Evolutionary conservation across 176 grass and related monocot species (phyloP).

Genomic region (Ananas comosus): DNA sequence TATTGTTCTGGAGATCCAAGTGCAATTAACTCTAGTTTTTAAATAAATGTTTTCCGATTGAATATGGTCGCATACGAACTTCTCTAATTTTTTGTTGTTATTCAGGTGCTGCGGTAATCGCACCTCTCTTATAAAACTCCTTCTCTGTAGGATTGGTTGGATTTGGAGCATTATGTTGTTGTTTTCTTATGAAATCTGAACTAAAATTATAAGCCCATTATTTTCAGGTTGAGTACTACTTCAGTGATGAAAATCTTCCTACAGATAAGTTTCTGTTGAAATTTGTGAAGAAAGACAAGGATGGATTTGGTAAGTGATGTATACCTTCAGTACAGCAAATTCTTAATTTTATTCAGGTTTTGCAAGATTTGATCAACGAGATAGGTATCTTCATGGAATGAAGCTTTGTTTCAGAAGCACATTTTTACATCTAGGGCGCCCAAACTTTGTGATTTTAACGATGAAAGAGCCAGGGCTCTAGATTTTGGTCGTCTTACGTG

Average conservation of each 20-base stretch:
- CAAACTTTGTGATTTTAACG: too few relatives aligned
- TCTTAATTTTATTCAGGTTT: background rate
- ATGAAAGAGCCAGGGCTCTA: too few relatives aligned
- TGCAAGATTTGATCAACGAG: background rate
- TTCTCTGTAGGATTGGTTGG: too few relatives aligned
- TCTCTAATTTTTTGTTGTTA: too few relatives aligned
- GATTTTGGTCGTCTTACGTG: too few relatives aligned
- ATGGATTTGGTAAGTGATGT: constrained; percentile 54
- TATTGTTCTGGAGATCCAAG: too few relatives aligned
- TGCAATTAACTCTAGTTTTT: too few relatives aligned
- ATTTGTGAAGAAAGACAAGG: constrained; percentile 60
- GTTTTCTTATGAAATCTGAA: too few relatives aligned
- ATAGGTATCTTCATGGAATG: background rate
- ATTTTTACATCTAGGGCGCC: constrained; percentile 4
- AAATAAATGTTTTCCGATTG: too few relatives aligned
- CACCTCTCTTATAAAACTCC: too few relatives aligned
- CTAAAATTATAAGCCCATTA: constrained; percentile 4
- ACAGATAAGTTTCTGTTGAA: constrained; percentile 65
- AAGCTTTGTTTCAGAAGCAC: constrained; percentile 1
- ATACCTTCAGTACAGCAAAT: background rate
- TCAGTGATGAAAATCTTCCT: constrained; percentile 87
- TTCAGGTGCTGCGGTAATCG: too few relatives aligned
- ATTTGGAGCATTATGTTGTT: background rate
- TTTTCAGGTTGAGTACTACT: constrained; percentile 87
- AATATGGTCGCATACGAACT: too few relatives aligned